Conservation (phyloP, 1,284 basidiomycete genomes). For the Pseudozyma pruni region DNA sequence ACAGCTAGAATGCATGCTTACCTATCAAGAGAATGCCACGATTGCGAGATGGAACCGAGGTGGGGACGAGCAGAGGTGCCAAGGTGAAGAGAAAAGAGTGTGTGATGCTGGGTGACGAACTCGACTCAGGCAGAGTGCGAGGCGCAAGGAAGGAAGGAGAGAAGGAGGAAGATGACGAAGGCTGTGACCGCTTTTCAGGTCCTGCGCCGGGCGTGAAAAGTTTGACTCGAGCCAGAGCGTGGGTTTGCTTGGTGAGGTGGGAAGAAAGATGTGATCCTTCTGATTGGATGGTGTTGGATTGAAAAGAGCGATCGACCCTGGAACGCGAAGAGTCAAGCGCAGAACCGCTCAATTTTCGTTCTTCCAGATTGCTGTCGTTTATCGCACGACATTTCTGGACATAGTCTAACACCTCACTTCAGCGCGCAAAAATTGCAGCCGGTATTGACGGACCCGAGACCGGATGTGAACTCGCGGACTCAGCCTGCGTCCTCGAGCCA, state of each 20-base stretch:
- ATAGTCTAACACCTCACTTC: conserved; percentile 1
- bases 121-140: conserved; percentile 27
- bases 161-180: neutral
- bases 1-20: neutral
- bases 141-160: conserved; percentile 10
- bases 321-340: neutral
- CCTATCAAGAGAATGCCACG: no score
- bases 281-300: conserved; percentile 39
- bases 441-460: conserved; percentile 27
- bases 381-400: conserved; percentile 16
- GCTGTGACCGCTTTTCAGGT: conserved; percentile 2
- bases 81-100: neutral
- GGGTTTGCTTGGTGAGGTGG: conserved; percentile 1
- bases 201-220: conserved; percentile 8
- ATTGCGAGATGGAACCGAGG: no score
- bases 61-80: no score
- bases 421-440: neutral
- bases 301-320: conserved; percentile 25
- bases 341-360: conserved; percentile 1
- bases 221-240: conserved; percentile 11
- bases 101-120: conserved; percentile 14
- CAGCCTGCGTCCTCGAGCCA: conserved; percentile 6
- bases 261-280: conserved; percentile 1
- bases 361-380: conserved; percentile 1
- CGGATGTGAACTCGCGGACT: conserved; percentile 12